Evolutionary conservation across 2,329 filamentous ascomycete genomes (phyloP).

Genomic region (Nectriaceae sp.): DNA sequence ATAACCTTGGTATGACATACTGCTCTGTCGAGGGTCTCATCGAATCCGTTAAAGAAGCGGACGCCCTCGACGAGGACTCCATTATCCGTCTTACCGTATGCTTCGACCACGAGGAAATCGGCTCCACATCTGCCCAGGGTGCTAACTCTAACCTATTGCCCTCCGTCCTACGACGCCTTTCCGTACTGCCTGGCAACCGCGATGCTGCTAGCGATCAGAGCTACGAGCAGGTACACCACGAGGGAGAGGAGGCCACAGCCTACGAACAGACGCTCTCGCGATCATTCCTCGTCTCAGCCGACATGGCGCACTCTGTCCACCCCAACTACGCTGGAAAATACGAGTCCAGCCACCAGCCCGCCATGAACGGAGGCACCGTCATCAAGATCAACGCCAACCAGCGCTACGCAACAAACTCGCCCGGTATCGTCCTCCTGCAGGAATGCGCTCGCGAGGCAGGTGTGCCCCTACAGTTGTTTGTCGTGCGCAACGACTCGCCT

Average conservation of each 20-base stretch:
- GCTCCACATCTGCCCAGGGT: constrained; percentile 87
- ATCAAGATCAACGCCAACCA: constrained; percentile 99
- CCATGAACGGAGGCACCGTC: constrained; percentile 95
- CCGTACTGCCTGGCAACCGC: constrained; percentile 68
- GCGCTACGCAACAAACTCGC: constrained; percentile 93
- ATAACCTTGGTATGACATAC: constrained; percentile 96
- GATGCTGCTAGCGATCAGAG: constrained; percentile 66
- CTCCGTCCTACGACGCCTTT: constrained; percentile 81
- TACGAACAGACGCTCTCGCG: constrained; percentile 91
- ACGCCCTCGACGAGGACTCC: constrained; percentile 71
- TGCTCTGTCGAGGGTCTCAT: constrained; percentile 87
- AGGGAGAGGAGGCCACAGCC: constrained; percentile 70
- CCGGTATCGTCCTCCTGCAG: constrained; percentile 89
- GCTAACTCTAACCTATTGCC: constrained; percentile 92
- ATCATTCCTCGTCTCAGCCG: constrained; percentile 92
- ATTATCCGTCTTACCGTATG: constrained; percentile 89
- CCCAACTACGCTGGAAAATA: constrained; percentile 95
- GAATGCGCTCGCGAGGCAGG: constrained; percentile 74
- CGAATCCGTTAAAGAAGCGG: constrained; percentile 66
- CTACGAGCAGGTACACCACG: constrained; percentile 58
- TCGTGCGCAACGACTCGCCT: constrained; percentile 91
- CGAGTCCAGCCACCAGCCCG: constrained; percentile 84
- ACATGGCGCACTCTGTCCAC: constrained; percentile 97
- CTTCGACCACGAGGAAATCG: constrained; percentile 98
- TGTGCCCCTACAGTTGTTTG: constrained; percentile 92